Percentiles rank a stretch among this genome's conserved stretches.
phyloP scores from a whole-genome alignment of 2,329 filamentous ascomycete species.

The Phyllosticta ampelicida region DNA sequence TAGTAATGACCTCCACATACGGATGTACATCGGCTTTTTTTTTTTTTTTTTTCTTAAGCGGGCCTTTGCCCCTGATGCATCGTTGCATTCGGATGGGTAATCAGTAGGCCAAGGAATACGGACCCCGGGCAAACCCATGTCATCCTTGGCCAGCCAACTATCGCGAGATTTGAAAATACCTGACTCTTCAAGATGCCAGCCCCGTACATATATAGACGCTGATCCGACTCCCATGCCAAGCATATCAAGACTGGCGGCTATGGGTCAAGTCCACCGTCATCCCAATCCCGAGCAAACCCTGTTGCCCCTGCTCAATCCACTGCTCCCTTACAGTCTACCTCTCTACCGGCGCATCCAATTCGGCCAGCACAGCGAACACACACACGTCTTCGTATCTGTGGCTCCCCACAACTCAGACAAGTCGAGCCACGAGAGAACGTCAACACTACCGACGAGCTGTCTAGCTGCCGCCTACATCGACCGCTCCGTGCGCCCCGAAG shows the following conservation, averaged over 20 bases:
- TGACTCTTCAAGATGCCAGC: not conserved
- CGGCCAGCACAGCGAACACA: conserved; percentile 31
- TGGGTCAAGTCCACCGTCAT: conserved; percentile 16
- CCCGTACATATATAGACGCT: not conserved
- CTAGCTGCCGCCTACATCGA: conserved; percentile 54
- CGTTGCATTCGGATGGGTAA: not conserved
- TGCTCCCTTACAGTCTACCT: conserved; percentile 49
- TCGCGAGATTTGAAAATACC: not conserved
- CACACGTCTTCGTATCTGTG: conserved; percentile 29
- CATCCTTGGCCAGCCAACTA: too few relatives aligned
- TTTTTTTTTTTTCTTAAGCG: too few relatives aligned
- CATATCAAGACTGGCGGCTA: not conserved
- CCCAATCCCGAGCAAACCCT: conserved; percentile 37
- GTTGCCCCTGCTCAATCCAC: conserved; percentile 37
- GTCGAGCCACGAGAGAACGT: not conserved
- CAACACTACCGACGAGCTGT: conserved; percentile 17
- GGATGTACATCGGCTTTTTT: too few relatives aligned
- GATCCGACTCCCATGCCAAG: not conserved
- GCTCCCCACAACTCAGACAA: conserved; percentile 17
- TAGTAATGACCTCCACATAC: too few relatives aligned
- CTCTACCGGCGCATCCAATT: conserved; percentile 55
- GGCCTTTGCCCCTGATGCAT: too few relatives aligned
- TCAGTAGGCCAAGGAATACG: not conserved
- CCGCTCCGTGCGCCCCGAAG: conserved; percentile 49
- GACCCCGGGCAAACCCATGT: not conserved